Base-by-base conservation (phyloP, 2,329 filamentous ascomycete genomes). In the Xylariaceae sp. region DNA sequence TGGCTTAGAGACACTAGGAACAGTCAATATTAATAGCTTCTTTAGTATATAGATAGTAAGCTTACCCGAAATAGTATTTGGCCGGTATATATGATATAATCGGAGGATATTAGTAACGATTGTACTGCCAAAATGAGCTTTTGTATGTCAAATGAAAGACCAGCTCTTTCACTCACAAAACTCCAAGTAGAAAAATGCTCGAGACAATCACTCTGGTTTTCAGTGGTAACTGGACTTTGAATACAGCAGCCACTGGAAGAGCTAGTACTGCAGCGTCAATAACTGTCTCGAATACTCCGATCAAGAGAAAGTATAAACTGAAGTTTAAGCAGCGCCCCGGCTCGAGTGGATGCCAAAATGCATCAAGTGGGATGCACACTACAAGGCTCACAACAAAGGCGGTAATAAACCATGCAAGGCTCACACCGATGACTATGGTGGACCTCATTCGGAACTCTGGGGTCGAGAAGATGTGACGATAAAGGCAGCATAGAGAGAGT, bases 111-210 rank as follows among this genome's bases (percentile, higher is more conserved):
- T 41, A 6, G 51, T 58, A 12, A 51, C 34, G 6, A 58, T 34
- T 3, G 45, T 45, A 43, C 51, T 58, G 19, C n/a, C 11, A 3
- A 23, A 39, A n/a, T 26, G 6, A 24, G 33, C 16, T 14, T 26
- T 14, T 23, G 39, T 16, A 26, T 11, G 17, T 7, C 11, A 24
- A 21, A n/a, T n/a, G n/a, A 26, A 24, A 11, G 16, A 36, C 7
- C n/a, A 36, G 9, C 19, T 12, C 6, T 24, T 39, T 39, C 12
- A 50, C 53, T 46, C 40, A 61, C 58, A 61, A 48, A 21, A 21
- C 45, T 6, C 58, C 58, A 3, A 61, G 23, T 12, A 61, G 49
- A 40, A 61, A 58, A 21, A 61, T 58, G 23, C 39, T 21, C 2
- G 47, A 47, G 1, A 61, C 48, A 16, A 61, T 1, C 4, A 61